Percentiles rank a stretch among this genome's conserved stretches.
These are phyloP conservation scores for Colletotrichum agaves DNA, from an alignment of 2,329 filamentous ascomycete genomes.

Conservation along the genomic window DNA sequence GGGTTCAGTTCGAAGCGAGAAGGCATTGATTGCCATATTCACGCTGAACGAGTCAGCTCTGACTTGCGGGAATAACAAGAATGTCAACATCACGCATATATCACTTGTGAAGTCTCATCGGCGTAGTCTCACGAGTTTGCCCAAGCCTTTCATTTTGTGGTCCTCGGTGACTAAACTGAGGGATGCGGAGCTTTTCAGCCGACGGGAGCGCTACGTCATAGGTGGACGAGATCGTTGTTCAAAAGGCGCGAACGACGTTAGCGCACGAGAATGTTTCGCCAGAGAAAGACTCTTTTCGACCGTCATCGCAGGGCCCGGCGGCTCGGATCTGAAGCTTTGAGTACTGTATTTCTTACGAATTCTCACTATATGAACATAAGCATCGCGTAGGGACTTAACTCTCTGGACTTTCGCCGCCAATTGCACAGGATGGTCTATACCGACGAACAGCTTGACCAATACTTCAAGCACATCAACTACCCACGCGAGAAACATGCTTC, in stretches of 20 bases:
- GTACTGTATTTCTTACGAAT: neutral
- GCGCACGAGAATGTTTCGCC: neutral
- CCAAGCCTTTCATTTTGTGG: neutral
- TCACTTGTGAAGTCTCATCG: neutral
- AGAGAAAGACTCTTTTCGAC: neutral
- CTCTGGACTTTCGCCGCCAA: neutral
- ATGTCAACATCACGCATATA: neutral
- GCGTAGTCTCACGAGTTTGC: neutral
- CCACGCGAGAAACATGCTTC: slow-evolving; percentile 39
- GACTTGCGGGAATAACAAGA: no score
- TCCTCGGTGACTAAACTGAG: neutral
- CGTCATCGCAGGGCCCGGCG: slow-evolving; percentile 1
- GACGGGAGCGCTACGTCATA: slow-evolving; percentile 18
- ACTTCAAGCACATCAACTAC: slow-evolving; percentile 46
- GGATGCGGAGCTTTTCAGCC: neutral
- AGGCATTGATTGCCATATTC: no score
- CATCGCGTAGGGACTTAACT: no score
- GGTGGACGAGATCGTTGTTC: slow-evolving; percentile 10
- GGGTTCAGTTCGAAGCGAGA: no score
- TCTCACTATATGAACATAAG: neutral
- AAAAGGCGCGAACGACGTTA: slow-evolving; percentile 13
- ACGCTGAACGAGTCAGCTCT: no score
- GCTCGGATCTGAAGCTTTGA: slow-evolving; percentile 3
- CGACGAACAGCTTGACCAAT: slow-evolving; percentile 44
- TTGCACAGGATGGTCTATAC: slow-evolving; percentile 38